Percentiles rank a stretch among this genome's conserved stretches.
These are phyloP conservation scores for Erigeron canadensis DNA, from an alignment of 129 eudicot species.

Conservation along the genomic window DNA sequence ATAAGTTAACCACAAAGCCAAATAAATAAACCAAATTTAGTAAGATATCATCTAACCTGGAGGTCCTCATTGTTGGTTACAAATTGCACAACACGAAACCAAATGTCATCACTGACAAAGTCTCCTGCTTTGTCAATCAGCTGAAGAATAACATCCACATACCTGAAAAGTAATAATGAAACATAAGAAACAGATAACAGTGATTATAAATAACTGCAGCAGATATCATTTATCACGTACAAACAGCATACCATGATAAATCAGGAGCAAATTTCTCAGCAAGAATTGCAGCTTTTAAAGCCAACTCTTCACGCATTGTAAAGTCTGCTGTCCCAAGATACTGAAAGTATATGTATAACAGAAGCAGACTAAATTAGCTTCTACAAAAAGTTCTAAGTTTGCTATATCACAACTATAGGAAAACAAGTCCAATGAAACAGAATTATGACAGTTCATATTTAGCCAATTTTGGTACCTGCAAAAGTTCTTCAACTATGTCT, in stretches of 20 bases:
- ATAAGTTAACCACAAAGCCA: constrained; percentile 4
- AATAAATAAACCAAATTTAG: constrained; percentile 12
- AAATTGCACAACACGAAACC: constrained; percentile 93
- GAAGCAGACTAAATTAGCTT: background rate
- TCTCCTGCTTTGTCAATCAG: constrained; percentile 93
- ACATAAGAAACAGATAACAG: background rate
- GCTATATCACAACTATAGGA: constrained; percentile 17
- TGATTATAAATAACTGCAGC: background rate
- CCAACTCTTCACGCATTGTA: constrained; percentile 97
- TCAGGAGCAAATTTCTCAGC: constrained; percentile 99
- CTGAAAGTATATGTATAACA: constrained; percentile 48
- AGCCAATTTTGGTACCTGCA: constrained; percentile 62
- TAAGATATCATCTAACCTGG: constrained; percentile 43
- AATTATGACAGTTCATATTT: background rate
- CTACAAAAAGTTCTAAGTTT: background rate
- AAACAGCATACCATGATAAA: constrained; percentile 74
- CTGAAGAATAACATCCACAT: constrained; percentile 97
- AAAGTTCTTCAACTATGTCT: constrained; percentile 94
- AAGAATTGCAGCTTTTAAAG: constrained; percentile 95
- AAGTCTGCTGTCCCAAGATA: constrained; percentile 93
- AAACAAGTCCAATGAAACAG: constrained; percentile 11
- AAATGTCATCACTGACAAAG: constrained; percentile 92
- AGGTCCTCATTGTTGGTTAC: constrained; percentile 90
- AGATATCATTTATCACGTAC: background rate
- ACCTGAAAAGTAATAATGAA: constrained; percentile 52